Percentiles rank a stretch among this genome's conserved stretches.
phyloP scores from a whole-genome alignment of 257 asterid genomes.

The Gentiana straminea region DNA sequence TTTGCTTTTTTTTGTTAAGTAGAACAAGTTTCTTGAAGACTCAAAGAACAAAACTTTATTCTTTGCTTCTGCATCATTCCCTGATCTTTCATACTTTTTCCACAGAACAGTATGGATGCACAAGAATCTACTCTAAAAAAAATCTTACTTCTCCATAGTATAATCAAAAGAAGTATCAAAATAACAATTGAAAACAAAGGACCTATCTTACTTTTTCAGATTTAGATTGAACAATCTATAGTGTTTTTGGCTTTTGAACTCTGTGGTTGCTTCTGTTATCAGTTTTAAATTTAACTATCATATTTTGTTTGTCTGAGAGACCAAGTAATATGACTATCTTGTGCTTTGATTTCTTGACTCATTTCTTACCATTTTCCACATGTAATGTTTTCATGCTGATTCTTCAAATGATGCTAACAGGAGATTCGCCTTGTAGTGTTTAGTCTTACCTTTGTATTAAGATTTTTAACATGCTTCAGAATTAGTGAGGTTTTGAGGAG shows the following conservation, averaged over 20 bases:
- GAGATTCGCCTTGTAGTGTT: background rate
- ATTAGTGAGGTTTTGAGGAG: background rate
- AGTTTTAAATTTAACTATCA: background rate
- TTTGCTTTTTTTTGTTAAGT: conserved; percentile 19
- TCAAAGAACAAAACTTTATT: conserved; percentile 29
- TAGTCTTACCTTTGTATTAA: background rate
- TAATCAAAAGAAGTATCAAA: background rate
- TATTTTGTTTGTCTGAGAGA: too few relatives aligned
- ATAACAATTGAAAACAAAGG: background rate
- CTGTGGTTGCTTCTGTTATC: background rate
- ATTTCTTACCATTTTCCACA: too few relatives aligned
- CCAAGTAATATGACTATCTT: background rate
- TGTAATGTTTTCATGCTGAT: too few relatives aligned
- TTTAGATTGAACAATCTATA: background rate
- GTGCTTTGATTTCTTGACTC: background rate
- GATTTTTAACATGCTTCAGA: background rate
- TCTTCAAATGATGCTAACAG: too few relatives aligned
- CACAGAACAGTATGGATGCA: background rate
- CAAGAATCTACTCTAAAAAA: background rate
- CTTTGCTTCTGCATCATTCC: conserved; percentile 22
- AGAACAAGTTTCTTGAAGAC: conserved; percentile 11
- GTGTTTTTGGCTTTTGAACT: background rate
- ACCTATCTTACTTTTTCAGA: background rate
- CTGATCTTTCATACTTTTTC: background rate
- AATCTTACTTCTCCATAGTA: background rate